Evolutionary conservation across 805 yeast genomes (phyloP).

Genomic region (Candida takata): DNA sequence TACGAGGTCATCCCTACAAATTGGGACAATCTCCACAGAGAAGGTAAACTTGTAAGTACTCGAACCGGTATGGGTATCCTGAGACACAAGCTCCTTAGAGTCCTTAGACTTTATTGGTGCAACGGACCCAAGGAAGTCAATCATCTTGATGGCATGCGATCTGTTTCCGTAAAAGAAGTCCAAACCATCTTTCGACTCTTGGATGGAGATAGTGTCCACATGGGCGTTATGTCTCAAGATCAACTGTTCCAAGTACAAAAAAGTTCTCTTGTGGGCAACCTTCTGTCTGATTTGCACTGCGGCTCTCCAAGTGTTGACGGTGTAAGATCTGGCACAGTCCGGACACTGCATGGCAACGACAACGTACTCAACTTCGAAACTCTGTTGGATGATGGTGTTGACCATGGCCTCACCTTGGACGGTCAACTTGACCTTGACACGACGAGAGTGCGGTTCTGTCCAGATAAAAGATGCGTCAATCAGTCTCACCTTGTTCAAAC

Average conservation of each 20-base stretch:
- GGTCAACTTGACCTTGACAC: slow-evolving; percentile 83
- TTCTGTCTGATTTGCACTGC: slow-evolving; percentile 96
- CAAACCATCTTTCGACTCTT: slow-evolving; percentile 88
- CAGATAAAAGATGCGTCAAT: slow-evolving; percentile 93
- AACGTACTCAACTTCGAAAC: slow-evolving; percentile 88
- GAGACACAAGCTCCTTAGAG: slow-evolving; percentile 86
- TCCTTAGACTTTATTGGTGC: slow-evolving; percentile 78
- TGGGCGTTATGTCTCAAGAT: slow-evolving; percentile 91
- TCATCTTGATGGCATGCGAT: slow-evolving; percentile 90
- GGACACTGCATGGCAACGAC: slow-evolving; percentile 97
- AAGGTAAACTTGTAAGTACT: slow-evolving; percentile 85
- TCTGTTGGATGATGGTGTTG: slow-evolving; percentile 87
- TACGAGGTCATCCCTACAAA: slow-evolving; percentile 94
- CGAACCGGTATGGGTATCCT: slow-evolving; percentile 87
- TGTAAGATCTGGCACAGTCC: slow-evolving; percentile 95
- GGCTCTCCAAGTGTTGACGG: slow-evolving; percentile 97
- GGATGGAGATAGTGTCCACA: slow-evolving; percentile 85
- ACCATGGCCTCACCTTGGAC: slow-evolving; percentile 96
- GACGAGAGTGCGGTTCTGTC: slow-evolving; percentile 99
- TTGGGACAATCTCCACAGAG: slow-evolving; percentile 91
- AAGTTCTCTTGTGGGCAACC: slow-evolving; percentile 94
- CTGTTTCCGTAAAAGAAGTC: slow-evolving; percentile 87
- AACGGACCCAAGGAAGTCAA: slow-evolving; percentile 79
- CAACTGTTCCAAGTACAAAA: slow-evolving; percentile 90
- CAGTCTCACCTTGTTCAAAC: slow-evolving; percentile 76